Percentiles rank a stretch among this genome's conserved stretches.
phyloP scores from a whole-genome alignment of 495 filamentous ascomycete species.

The Penicillium cosmopolitanum region DNA sequence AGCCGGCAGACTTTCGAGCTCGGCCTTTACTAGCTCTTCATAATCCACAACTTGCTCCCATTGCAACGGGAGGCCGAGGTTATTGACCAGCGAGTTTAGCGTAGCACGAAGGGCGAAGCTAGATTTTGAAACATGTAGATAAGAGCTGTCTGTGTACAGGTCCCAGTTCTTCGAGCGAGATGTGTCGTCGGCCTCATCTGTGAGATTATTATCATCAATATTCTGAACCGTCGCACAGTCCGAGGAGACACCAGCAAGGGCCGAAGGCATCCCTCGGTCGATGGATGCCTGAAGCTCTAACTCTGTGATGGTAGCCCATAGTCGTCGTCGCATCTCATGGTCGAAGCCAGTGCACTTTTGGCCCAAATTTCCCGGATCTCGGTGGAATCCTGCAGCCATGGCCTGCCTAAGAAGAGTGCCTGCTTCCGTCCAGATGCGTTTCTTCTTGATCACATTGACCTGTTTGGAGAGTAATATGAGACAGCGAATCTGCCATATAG shows the following conservation, averaged over 20 bases:
- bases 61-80: constrained; percentile 20
- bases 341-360: constrained; percentile 40
- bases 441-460: constrained; percentile 52
- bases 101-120: constrained; percentile 30
- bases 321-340: constrained; percentile 54
- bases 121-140: constrained; percentile 23
- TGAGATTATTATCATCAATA: constrained; percentile 43
- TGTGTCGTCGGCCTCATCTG: constrained; percentile 5
- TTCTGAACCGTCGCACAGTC: constrained; percentile 55
- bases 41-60: constrained; percentile 32
- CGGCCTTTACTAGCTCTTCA: constrained; percentile 30
- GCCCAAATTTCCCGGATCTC: constrained; percentile 51
- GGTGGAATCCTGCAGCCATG: constrained; percentile 58
- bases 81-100: constrained; percentile 36
- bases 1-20: constrained; percentile 28
- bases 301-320: constrained; percentile 63
- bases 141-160: constrained; percentile 26
- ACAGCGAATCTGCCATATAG: constrained; percentile 55
- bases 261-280: constrained; percentile 57
- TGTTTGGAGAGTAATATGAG: constrained; percentile 52
- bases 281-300: constrained; percentile 54
- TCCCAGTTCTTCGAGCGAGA: constrained; percentile 38
- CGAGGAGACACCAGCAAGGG: constrained; percentile 51
- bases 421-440: constrained; percentile 54
- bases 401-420: constrained; percentile 52